Evolutionary conservation across 1,284 basidiomycete species (phyloP).

Genomic region (Sanghuangporus baumii): DNA sequence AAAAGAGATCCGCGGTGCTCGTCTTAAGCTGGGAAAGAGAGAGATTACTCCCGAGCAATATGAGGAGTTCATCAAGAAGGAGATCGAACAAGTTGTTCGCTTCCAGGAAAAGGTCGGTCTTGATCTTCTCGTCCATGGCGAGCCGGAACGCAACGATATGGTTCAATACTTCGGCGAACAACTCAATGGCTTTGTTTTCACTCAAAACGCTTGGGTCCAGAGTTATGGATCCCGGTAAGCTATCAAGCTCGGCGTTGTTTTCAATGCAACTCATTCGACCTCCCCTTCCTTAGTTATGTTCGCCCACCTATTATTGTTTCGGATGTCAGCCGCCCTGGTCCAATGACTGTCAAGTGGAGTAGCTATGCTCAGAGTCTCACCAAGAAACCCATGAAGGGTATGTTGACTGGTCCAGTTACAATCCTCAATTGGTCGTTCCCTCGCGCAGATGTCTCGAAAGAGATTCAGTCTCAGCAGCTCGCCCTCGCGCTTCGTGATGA

Average conservation of each 20-base stretch:
- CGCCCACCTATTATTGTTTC: constrained; percentile 99
- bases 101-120: constrained; percentile 97
- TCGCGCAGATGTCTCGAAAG: constrained; percentile 94
- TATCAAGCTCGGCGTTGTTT: constrained; percentile 2
- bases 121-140: constrained; percentile 98
- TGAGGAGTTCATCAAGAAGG: constrained; percentile 98
- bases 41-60: constrained; percentile 88
- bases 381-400: constrained; percentile 97
- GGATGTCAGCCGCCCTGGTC: constrained; percentile 88
- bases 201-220: constrained; percentile 99
- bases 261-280: constrained; percentile 21
- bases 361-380: constrained; percentile 95
- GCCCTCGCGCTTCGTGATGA: constrained; percentile 98
- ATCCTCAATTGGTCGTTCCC: constrained; percentile 99
- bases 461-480: constrained; percentile 97
- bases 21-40: constrained; percentile 91
- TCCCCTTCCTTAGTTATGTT: constrained; percentile 74
- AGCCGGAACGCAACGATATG: constrained; percentile 99
- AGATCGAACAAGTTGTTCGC: constrained; percentile 90
- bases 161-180: constrained; percentile 99
- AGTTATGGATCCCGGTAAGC: constrained; percentile 87
- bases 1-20: constrained; percentile 96
- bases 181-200: constrained; percentile 94
- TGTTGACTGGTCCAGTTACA: constrained; percentile 94
- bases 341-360: constrained; percentile 98